A percentile compares a stretch with the other conserved stretches of the same genome.
Conservation (phyloP, 768 basidiomycete genomes). For the Coprinellus micaceus region DNA sequence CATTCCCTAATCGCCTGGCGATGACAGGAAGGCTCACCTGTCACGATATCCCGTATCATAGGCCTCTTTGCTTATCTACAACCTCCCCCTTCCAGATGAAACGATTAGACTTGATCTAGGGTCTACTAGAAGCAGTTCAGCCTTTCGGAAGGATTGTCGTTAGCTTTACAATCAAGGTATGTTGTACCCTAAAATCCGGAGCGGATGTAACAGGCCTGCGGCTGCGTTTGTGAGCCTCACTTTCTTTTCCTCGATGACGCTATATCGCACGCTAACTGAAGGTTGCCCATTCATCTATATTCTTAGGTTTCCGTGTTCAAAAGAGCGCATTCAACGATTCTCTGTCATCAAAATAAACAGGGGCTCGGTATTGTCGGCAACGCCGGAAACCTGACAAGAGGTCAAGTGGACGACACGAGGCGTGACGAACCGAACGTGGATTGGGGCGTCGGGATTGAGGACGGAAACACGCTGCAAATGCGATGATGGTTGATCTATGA, state of each 20-base stretch:
- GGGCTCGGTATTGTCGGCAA: neutral
- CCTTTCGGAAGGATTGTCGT: neutral
- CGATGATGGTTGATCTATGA: constrained; percentile 4
- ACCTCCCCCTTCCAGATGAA: neutral
- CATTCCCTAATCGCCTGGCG: neutral
- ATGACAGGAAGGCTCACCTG: neutral
- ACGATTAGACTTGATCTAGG: constrained; percentile 2
- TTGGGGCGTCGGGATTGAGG: neutral
- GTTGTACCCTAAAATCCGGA: constrained; percentile 1
- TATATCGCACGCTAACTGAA: neutral
- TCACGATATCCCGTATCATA: neutral
- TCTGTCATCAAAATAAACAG: neutral
- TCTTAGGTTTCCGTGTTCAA: too few relatives aligned
- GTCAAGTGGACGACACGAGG: constrained; percentile 2
- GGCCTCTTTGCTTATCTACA: neutral
- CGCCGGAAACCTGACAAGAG: neutral
- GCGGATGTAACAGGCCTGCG: neutral
- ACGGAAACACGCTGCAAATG: neutral
- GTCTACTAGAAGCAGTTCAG: neutral
- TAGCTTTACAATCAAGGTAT: neutral
- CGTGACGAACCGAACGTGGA: neutral
- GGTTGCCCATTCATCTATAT: too few relatives aligned
- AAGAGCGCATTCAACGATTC: too few relatives aligned
- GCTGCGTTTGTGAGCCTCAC: neutral
- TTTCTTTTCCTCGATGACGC: neutral